Conservation (phyloP, 2,329 filamentous ascomycete species). For the Penicillium janthinellum region DNA sequence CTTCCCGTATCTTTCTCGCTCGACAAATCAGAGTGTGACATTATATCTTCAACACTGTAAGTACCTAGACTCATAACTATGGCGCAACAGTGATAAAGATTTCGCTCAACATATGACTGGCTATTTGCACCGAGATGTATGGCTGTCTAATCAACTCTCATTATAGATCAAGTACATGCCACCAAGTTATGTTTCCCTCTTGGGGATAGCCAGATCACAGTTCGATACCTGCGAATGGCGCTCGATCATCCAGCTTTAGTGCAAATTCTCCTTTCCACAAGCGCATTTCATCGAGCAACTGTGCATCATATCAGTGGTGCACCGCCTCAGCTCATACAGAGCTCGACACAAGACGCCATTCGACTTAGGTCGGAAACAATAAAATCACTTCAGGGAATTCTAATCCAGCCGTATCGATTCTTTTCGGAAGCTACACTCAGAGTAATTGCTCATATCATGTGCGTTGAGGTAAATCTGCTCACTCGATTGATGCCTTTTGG, state of each 20-base stretch:
- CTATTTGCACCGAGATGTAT: neutral
- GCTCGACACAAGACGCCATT: conserved; percentile 19
- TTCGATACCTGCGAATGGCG: conserved; percentile 22
- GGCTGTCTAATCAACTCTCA: neutral
- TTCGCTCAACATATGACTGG: too few species aligned
- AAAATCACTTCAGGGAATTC: conserved; percentile 17
- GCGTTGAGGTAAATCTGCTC: conserved; percentile 12
- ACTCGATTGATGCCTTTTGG: neutral
- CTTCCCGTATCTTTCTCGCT: neutral
- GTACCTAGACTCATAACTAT: neutral
- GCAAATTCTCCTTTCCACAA: conserved; percentile 22
- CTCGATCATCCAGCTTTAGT: conserved; percentile 22
- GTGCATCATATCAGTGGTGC: conserved; percentile 16
- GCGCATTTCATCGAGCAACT: conserved; percentile 21
- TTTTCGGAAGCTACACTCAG: conserved; percentile 19
- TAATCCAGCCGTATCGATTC: conserved; percentile 17
- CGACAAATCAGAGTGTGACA: conserved; percentile 15
- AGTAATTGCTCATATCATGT: conserved; percentile 21
- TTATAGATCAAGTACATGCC: conserved; percentile 17
- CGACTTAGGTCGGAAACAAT: conserved; percentile 17
- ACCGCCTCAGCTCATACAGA: conserved; percentile 10
- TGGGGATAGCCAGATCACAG: conserved; percentile 16
- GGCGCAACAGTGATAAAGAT: neutral
- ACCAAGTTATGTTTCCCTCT: conserved; percentile 24
- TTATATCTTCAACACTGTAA: conserved; percentile 26